These are phyloP conservation scores for Sporormia fimetaria DNA, from an alignment of 495 filamentous ascomycete genomes.

Conservation along the genomic window DNA sequence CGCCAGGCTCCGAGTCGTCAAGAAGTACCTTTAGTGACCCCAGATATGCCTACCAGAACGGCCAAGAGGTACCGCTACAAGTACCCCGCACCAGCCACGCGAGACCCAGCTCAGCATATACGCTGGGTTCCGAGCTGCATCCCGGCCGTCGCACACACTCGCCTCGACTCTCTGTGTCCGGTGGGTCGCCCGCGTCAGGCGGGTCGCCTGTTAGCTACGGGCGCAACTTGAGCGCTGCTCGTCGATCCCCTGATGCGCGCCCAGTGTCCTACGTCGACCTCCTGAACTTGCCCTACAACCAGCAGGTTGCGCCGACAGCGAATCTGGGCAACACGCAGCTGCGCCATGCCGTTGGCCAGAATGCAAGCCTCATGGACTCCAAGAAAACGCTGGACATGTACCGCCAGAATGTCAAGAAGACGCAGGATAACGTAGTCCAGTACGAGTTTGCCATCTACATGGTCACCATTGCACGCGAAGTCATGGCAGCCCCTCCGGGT, in stretches of 20 bases:
- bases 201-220: slow-evolving; percentile 27
- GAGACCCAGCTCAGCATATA: slow-evolving; percentile 62
- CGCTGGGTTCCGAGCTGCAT: slow-evolving; percentile 53
- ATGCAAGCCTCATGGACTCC: slow-evolving; percentile 78
- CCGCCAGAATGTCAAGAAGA: slow-evolving; percentile 89
- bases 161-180: slow-evolving; percentile 35
- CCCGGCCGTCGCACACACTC: slow-evolving; percentile 50
- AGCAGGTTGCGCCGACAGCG: slow-evolving; percentile 63
- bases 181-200: slow-evolving; percentile 37
- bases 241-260: slow-evolving; percentile 62
- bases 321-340: slow-evolving; percentile 69
- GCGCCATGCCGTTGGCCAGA: slow-evolving; percentile 65
- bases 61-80: slow-evolving; percentile 17
- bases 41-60: slow-evolving; percentile 11
- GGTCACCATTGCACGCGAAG: slow-evolving; percentile 71
- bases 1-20: slow-evolving; percentile 22
- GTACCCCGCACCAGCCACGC: slow-evolving; percentile 42
- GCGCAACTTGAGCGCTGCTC: slow-evolving; percentile 24
- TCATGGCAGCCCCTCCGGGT: slow-evolving; percentile 28
- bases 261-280: slow-evolving; percentile 77
- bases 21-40: slow-evolving; percentile 15
- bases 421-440: slow-evolving; percentile 72
- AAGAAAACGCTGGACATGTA: slow-evolving; percentile 97
- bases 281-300: slow-evolving; percentile 73
- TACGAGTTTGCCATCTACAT: slow-evolving; percentile 95